These are phyloP conservation scores for Sanguinoderma infundibulare DNA, from an alignment of 1,284 basidiomycete species.

Conservation along the genomic window DNA sequence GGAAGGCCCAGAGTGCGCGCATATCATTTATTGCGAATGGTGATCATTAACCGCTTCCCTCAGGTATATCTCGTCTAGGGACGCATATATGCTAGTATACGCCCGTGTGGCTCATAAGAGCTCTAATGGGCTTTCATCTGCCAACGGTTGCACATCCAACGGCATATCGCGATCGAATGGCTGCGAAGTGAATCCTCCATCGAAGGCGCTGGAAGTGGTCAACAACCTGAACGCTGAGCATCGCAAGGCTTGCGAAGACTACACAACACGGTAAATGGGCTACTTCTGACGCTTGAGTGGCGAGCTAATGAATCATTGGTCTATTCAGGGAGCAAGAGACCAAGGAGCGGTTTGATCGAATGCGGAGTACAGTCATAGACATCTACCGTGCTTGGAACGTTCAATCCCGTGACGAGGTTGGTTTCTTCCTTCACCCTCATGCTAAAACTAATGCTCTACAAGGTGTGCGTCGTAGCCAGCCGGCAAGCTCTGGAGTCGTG, in stretches of 20 bases:
- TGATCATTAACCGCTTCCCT: not conserved
- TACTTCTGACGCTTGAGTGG: not conserved
- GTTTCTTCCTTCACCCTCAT: conserved; percentile 7
- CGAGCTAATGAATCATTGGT: not conserved
- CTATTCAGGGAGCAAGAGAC: conserved; percentile 47
- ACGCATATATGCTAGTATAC: conserved; percentile 95
- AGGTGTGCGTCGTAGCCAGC: conserved; percentile 65
- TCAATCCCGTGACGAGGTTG: conserved; percentile 50
- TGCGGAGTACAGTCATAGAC: conserved; percentile 56
- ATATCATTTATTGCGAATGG: not conserved
- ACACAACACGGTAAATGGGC: conserved; percentile 49
- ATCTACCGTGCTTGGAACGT: conserved; percentile 71
- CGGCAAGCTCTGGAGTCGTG: conserved; percentile 63
- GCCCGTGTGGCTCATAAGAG: conserved; percentile 41
- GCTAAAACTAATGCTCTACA: not conserved
- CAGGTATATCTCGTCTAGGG: conserved; percentile 61
- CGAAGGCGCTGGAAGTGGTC: conserved; percentile 57
- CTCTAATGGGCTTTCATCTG: not conserved
- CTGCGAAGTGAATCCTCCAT: conserved; percentile 45
- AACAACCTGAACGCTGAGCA: conserved; percentile 58
- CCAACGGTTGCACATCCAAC: conserved; percentile 3
- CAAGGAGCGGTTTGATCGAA: conserved; percentile 48
- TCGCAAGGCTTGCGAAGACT: conserved; percentile 54
- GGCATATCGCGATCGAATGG: not conserved
- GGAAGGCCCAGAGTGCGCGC: conserved; percentile 28